Base-by-base conservation (phyloP, 75 land plant species). In the Cupressus sempervirens region DNA sequence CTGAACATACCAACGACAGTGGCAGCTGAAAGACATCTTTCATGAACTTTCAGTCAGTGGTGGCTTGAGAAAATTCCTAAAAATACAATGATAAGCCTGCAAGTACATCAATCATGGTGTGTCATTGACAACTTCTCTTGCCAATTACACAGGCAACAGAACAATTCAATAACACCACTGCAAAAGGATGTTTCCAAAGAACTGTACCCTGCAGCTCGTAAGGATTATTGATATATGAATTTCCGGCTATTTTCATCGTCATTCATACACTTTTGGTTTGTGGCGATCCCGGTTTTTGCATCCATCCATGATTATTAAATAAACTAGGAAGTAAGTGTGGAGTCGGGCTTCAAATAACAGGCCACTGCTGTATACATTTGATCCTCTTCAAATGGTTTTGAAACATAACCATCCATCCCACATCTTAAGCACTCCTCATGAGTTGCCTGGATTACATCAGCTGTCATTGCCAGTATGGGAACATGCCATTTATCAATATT, bases 371-470 rank as follows among this genome's bases (percentile, higher is more conserved):
- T 86, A 53, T 93, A 93, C 1, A 96, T 94, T 82, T 91, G 95
- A 50, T 95, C 90, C 86, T 93, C 95, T 72, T 95, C 97, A 40
- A 96, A 95, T 20, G 98, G 98, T 84, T 96, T 96, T 32, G 97
- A 92, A 5, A 96, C 98, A 77, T 96, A 96, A 1, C 96, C 98
- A 73, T 96, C 97, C 98, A 96, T 96, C 40, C 96, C 96, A 87
- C 95, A 89, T 86, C 90, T 90, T 53, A 88, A 56, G 90, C 98
- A 96, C 89, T 95, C 88, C 14, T 93, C 97, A 79, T 89, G 86
- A 15, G 98, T 96, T 80, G 98, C 98, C 80, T 96, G 97, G 48
- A 95, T 95, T 4, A 96, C 95, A 87, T 96, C 98, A 75, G 98
- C 98, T 62, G 98, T 96, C 98, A 96, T 96, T 43, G 98, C 98